Conservation (phyloP, 2,329 filamentous ascomycete genomes). For the Pseudovirgaria hyperparasitica region DNA sequence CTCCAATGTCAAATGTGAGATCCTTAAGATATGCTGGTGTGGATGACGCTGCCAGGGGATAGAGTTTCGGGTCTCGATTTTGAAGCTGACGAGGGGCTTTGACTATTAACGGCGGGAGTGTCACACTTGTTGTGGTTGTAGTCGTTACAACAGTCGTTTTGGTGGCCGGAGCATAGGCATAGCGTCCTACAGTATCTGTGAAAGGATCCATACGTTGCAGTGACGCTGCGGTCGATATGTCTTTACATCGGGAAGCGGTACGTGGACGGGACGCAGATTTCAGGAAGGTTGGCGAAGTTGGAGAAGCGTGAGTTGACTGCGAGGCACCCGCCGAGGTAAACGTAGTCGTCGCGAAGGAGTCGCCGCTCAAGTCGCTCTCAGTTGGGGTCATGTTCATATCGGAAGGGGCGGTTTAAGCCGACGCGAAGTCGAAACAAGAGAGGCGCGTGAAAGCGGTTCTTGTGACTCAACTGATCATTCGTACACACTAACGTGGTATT, state of each 20-base stretch:
- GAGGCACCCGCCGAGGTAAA: constrained; percentile 4
- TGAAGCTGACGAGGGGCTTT: constrained; percentile 57
- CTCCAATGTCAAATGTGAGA: constrained; percentile 61
- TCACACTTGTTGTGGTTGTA: constrained; percentile 74
- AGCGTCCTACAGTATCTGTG: constrained; percentile 42
- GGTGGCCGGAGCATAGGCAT: constrained; percentile 50
- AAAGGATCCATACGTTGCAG: constrained; percentile 17
- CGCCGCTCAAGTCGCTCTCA: no score
- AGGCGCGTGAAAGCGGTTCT: no score
- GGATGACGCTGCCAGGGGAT: constrained; percentile 71
- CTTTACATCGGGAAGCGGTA: constrained; percentile 14
- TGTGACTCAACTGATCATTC: no score
- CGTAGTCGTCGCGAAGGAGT: constrained; percentile 3
- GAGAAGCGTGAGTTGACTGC: constrained; percentile 1
- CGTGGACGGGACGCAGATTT: constrained; percentile 7
- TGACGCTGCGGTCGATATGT: constrained; percentile 14
- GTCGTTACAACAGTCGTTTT: constrained; percentile 67
- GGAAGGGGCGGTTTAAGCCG: no score
- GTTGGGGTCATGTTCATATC: no score
- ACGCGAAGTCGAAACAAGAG: no score
- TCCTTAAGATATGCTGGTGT: constrained; percentile 68
- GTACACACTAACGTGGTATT: no score
- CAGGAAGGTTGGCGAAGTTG: constrained; percentile 3
- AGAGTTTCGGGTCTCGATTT: constrained; percentile 74
- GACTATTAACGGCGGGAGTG: constrained; percentile 73